These are phyloP conservation scores for Aspergillus novofumigatus DNA, from an alignment of 2,329 filamentous ascomycete species.

Conservation along the genomic window DNA sequence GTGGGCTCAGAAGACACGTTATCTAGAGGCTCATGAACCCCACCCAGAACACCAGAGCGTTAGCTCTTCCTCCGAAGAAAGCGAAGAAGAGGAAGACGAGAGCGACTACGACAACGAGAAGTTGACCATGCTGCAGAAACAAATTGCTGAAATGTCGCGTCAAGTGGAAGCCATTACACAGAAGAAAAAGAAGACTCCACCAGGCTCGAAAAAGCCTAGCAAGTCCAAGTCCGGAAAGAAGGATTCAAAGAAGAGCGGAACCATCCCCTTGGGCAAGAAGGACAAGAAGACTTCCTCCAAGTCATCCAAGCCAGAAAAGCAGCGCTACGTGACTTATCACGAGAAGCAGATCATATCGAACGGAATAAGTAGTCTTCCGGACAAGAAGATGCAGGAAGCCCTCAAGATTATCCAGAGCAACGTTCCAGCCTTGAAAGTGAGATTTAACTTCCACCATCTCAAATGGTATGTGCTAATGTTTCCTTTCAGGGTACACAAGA, in stretches of 20 bases:
- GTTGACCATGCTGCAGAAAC: constrained; percentile 62
- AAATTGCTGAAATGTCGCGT: constrained; percentile 70
- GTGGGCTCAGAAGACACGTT: constrained; percentile 75
- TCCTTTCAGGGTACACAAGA: constrained; percentile 39
- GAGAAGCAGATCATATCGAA: constrained; percentile 92
- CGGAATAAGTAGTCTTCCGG: constrained; percentile 75
- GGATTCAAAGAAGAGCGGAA: constrained; percentile 37
- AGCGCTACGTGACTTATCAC: constrained; percentile 64
- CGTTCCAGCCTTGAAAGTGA: constrained; percentile 64
- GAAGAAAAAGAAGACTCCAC: constrained; percentile 59
- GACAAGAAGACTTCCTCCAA: constrained; percentile 44
- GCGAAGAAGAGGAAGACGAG: constrained; percentile 68
- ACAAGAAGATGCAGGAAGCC: constrained; percentile 71
- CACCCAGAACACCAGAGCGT: constrained; percentile 62
- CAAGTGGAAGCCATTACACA: constrained; percentile 53
- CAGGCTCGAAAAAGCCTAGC: constrained; percentile 47
- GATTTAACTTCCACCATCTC: constrained; percentile 11
- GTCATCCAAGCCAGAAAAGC: constrained; percentile 45
- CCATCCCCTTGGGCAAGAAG: constrained; percentile 53
- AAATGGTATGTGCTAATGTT: constrained; percentile 7
- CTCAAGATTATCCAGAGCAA: constrained; percentile 89
- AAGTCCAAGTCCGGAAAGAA: constrained; percentile 24
- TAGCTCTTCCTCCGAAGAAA: constrained; percentile 63
- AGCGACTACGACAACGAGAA: constrained; percentile 61
- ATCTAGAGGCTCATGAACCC: constrained; percentile 71